phyloP scores from a whole-genome alignment of 768 basidiomycete genomes.

The Rhizopogon vesiculosus region DNA sequence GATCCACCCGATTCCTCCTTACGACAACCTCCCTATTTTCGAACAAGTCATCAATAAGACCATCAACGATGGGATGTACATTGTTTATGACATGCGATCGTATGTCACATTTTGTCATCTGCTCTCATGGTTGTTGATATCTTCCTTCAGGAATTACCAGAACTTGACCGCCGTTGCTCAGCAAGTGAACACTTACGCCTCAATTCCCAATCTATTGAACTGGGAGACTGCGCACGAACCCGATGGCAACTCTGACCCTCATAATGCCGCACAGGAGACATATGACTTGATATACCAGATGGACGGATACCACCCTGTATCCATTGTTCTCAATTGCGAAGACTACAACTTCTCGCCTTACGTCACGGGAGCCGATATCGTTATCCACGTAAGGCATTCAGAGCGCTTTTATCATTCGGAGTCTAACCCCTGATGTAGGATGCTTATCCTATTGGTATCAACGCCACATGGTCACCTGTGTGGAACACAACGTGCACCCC shows the following conservation, averaged over 20 bases:
- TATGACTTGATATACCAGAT: conserved; percentile 43
- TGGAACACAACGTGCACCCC: conserved; percentile 59
- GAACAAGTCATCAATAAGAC: conserved; percentile 14
- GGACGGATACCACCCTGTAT: conserved; percentile 57
- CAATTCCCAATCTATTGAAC: conserved; percentile 59
- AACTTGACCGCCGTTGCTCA: conserved; percentile 55
- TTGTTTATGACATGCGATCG: conserved; percentile 80
- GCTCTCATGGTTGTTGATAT: not conserved
- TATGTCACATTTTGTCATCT: conserved; percentile 14
- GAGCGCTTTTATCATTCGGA: conserved; percentile 19
- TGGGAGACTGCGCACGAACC: conserved; percentile 77
- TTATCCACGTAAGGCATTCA: conserved; percentile 59
- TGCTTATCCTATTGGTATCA: conserved; percentile 40
- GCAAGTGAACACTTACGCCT: conserved; percentile 61
- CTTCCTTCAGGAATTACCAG: conserved; percentile 43
- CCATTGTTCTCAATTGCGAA: conserved; percentile 49
- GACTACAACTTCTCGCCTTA: conserved; percentile 61
- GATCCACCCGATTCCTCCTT: conserved; percentile 75
- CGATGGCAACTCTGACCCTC: conserved; percentile 62
- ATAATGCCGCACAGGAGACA: conserved; percentile 44
- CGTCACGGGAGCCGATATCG: conserved; percentile 60
- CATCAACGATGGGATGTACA: conserved; percentile 35
- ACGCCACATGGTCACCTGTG: conserved; percentile 54
- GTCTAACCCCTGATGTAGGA: conserved; percentile 7
- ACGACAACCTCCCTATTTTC: conserved; percentile 44